phyloP scores from a whole-genome alignment of 1,284 basidiomycete species.

The Ustilago curta region DNA sequence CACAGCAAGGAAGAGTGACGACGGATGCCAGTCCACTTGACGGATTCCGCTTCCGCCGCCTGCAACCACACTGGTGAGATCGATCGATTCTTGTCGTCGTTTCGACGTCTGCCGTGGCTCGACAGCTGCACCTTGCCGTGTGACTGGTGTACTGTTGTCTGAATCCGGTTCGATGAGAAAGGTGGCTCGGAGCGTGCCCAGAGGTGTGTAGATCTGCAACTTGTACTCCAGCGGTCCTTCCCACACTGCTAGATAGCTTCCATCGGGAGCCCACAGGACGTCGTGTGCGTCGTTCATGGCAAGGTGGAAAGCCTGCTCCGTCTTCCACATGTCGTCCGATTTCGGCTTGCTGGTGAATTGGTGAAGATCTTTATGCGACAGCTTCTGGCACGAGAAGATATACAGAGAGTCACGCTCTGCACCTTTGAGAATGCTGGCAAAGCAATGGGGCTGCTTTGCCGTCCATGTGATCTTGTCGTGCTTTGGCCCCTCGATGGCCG shows the following conservation, averaged over 20 bases:
- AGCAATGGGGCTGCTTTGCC: conserved; percentile 34
- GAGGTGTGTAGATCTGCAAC: conserved; percentile 79
- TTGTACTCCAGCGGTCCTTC: conserved; percentile 82
- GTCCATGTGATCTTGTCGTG: conserved; percentile 41
- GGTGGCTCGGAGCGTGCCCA: conserved; percentile 78
- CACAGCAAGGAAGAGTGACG: conserved; percentile 65
- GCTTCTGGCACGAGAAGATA: conserved; percentile 31
- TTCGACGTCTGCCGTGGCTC: conserved; percentile 26
- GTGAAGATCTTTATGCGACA: conserved; percentile 24
- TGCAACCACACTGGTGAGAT: conserved; percentile 29
- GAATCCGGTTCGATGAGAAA: conserved; percentile 72
- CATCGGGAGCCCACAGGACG: conserved; percentile 82
- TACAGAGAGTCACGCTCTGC: conserved; percentile 38
- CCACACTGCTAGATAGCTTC: conserved; percentile 83
- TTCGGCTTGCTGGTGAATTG: conserved; percentile 27
- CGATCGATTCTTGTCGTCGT: conserved; percentile 17
- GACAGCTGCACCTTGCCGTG: conserved; percentile 14
- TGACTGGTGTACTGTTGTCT: conserved; percentile 27
- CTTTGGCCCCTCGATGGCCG: conserved; percentile 51
- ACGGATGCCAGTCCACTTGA: conserved; percentile 65
- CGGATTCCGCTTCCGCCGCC: conserved; percentile 67
- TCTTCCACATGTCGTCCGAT: conserved; percentile 40
- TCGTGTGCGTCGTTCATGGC: conserved; percentile 80
- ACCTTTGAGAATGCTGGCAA: conserved; percentile 44
- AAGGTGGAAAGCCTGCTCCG: conserved; percentile 80